Evolutionary conservation across 2,329 filamentous ascomycete genomes (phyloP), one percentile per base, ranked within the genome.

Genomic region (Aspergillus alliaceus): DNA sequence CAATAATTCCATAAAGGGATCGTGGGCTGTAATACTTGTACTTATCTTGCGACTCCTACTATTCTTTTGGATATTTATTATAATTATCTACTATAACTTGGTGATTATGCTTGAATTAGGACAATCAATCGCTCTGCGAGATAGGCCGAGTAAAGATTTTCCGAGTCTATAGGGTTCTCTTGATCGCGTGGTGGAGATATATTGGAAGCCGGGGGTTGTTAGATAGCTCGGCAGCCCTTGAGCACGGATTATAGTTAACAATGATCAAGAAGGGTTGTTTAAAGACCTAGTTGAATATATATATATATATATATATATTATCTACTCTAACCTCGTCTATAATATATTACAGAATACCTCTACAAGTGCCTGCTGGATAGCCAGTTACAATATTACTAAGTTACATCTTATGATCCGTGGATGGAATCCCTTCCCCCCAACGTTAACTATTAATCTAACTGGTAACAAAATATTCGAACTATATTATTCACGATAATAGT

Each of bases 341-440:
- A 57, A 70, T 62, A 54, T 66, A 68, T 58, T 67, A 62, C 31
- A 71, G 22, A 11, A 71, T 65, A 12, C 66, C 68, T 4, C 66
- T 59, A 29, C 48, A 55, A 4, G 39, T 55, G 5, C 51, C 56
- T 1, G 48, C 6, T 14, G 67, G 67, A 32, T 53, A 54, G 34
- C 66, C 66, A 15, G 72, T 59, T 20, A 69, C 68, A 7, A 72
- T 58, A 63, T 72, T 68, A 15, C 69, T 68, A 8, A 72, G 65
- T 7, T 66, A 61, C 7, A 72, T 70, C 56, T 73, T 64, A 34
- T 61, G 24, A 15, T 47, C 20, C 24, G 39, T 37, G 8, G 56
- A 66, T 1, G 68, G 69, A 4, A 67, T 60, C 9, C 64, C 67
- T n/a, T n/a, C n/a, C 72, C 72, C 6, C 65, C 65, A 20, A 66